phyloP scores from a whole-genome alignment of 2,329 filamentous ascomycete species.

The Botrytis deweyae region DNA sequence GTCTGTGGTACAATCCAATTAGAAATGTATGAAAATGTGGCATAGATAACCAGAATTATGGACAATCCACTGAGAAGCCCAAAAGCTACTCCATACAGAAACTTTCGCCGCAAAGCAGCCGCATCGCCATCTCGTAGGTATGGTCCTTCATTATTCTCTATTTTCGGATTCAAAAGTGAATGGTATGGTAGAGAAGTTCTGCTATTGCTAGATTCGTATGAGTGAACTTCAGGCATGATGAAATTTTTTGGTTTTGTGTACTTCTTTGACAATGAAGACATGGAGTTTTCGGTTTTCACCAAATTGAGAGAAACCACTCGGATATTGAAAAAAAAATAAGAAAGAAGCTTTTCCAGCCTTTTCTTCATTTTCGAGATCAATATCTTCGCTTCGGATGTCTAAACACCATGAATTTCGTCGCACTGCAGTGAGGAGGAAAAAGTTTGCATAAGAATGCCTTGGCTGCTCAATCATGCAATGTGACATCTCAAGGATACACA shows the following conservation, averaged over 20 bases:
- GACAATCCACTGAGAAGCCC: background rate
- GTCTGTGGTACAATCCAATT: background rate
- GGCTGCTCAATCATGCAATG: background rate
- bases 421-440: background rate
- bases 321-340: background rate
- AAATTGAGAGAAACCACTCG: background rate
- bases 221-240: background rate
- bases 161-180: background rate
- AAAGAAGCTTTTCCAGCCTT: background rate
- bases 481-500: background rate
- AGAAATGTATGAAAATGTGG: background rate
- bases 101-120: background rate
- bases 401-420: background rate
- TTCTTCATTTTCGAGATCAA: background rate
- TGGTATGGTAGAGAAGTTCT: slow-evolving; percentile 1
- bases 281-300: background rate
- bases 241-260: background rate
- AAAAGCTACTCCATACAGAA: background rate
- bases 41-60: background rate
- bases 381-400: background rate
- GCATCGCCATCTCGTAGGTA: background rate
- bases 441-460: background rate
- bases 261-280: background rate
- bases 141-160: background rate
- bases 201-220: background rate